These are phyloP conservation scores for Xerocomus amazonicus DNA, from an alignment of 1,284 basidiomycete genomes.

Conservation along the genomic window DNA sequence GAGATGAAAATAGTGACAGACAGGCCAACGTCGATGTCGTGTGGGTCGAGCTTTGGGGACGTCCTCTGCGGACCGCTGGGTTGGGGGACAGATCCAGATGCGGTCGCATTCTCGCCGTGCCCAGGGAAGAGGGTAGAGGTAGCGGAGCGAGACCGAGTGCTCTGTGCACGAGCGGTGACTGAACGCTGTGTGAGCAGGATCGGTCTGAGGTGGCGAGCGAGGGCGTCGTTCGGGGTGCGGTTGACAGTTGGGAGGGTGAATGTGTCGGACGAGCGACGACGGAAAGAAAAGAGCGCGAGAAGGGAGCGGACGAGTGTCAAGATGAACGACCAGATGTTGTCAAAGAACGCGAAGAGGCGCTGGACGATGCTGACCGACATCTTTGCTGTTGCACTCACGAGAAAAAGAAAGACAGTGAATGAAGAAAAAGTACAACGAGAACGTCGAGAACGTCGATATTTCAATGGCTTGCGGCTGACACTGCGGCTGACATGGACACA, in stretches of 20 bases:
- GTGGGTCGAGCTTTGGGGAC: constrained; percentile 18
- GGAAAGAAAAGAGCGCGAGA: constrained; percentile 18
- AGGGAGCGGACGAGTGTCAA: constrained; percentile 31
- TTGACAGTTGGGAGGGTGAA: constrained; percentile 8
- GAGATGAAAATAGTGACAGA: constrained; percentile 1
- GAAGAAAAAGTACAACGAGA: too few species aligned
- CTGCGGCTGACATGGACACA: constrained; percentile 45
- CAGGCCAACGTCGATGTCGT: constrained; percentile 19
- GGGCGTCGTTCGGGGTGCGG: constrained; percentile 8
- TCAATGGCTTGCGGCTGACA: constrained; percentile 7
- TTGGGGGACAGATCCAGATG: not conserved
- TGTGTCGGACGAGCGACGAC: constrained; percentile 13
- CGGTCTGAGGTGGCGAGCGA: constrained; percentile 19
- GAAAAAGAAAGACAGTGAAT: constrained; percentile 1
- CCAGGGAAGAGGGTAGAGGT: constrained; percentile 14
- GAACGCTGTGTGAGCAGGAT: constrained; percentile 24
- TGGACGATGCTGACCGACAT: constrained; percentile 13
- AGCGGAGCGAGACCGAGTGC: constrained; percentile 11
- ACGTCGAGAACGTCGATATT: constrained; percentile 10
- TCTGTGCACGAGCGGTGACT: constrained; percentile 8
- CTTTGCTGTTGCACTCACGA: constrained; percentile 5
- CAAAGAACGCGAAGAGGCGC: constrained; percentile 16
- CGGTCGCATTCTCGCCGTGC: not conserved
- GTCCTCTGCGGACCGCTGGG: constrained; percentile 14
- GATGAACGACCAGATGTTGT: constrained; percentile 25